Evolutionary conservation across 768 basidiomycete genomes (phyloP), one percentile per base, ranked within the genome.

Genomic region (Hygrophorus pudorinus): DNA sequence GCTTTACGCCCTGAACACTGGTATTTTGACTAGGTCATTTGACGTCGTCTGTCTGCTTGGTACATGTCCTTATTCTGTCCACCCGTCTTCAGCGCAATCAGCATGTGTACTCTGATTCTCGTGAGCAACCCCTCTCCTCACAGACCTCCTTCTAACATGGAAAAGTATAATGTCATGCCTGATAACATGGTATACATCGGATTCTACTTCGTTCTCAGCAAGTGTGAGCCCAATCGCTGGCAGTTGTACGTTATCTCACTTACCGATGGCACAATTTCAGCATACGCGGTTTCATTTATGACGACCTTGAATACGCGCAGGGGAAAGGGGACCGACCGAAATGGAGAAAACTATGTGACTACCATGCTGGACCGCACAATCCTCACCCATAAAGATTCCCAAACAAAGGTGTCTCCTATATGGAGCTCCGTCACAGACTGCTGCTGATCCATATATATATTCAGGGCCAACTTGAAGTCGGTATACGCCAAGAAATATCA

Each of bases 1-100:
- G 6, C 52, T 76, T n/a, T 79, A 79, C 46, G 78, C 79, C 12
- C 60, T 82, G 33, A 79, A 76, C 48, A 81, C 79, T 0, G 80
- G 80, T 14, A 61, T 65, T 4, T 43, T 81, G 40, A 78, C 77
- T n/a, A 76, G 76, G 78, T 72, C 51, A 39, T 57, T 58, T 38
- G 37, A 24, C 7, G 24, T 24, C 13, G 46, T 18, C 2, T 21
- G 8, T 16, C 6, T 24, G 11, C n/a, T 34, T 18, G 28, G 28
- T 9, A 14, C 31, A 16, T 20, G 10, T 31, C 31, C 20, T 29
- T 11, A 30, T 41, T 6, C 48, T 42, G 21, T 34, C 21, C 27
- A 29, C 12, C 5, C n/a, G 24, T 45, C 33, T 48, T 40, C 48
- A 74, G 74, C 35, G 63, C 66, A 3, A 50, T 71, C 53, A 72